Base-by-base conservation (phyloP, 345 rosid species). In the Leavenworthia alabamica region DNA sequence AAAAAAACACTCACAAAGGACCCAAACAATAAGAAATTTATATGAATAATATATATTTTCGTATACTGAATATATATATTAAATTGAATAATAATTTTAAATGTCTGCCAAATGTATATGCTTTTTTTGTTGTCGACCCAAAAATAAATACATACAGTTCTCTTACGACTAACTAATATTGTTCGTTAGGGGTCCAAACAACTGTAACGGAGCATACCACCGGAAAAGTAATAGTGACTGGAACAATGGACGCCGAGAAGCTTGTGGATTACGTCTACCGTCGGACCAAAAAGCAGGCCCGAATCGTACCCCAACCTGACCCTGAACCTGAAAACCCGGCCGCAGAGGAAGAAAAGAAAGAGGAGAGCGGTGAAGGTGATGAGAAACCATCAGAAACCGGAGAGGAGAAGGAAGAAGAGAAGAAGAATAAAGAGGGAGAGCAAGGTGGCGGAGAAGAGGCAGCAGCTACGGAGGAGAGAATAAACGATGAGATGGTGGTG, bases 211-310 rank as follows among this genome's bases (percentile, higher is more conserved):
- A 93, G 60, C 66, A 83, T 28, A 74, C 78, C 26, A 73, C 81
- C 8, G 83, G 84, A 45, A 93, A 85, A 75, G 97, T 86, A 20
- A 83, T 73, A 3, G 97, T 93, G 19, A 87, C 90, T 0, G 99
- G 99, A 7, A 93, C 96, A 8, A 90, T 93, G 92, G 95, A 85
- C 36, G 83, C 83, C 5, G 76, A 79, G 70, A 84, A 81, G 71
- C 84, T 87, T 5, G 99, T 82, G 19, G 97, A 85, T 11, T 93
- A 93, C 49, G 83, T 90, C 27, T 87, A 90, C 42, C 73, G 85
- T 68, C 71, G 86, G 57, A 89, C 99, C 56, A 84, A 81, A 64
- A 93, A 89, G 70, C 88, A 85, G 27, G 99, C 97, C 43, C 60
- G 74, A 44, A 85, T 93, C 31, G 80, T 89, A 43, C 94, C 94